Evolutionary conservation across 768 basidiomycete genomes (phyloP).

Genomic region (Mycena rosella): DNA sequence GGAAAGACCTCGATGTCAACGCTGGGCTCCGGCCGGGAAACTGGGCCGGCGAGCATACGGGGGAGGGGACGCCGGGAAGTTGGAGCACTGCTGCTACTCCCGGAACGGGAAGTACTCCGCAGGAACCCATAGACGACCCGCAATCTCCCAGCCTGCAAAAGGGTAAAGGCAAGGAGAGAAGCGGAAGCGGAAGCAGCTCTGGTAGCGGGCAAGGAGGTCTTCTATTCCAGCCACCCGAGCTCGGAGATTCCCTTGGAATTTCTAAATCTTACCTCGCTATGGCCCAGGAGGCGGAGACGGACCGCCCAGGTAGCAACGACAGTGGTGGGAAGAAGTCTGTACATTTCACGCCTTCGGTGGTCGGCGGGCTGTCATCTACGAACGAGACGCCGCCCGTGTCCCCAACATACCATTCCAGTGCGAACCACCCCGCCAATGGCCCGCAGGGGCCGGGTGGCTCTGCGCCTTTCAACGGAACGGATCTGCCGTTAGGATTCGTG

Average conservation of each 20-base stretch:
- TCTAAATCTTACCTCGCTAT: background rate
- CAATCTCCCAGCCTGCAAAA: conserved; percentile 29
- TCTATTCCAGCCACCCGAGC: conserved; percentile 28
- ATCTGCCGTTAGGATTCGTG: conserved; percentile 38
- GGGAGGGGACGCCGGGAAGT: conserved; percentile 71
- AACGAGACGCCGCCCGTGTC: conserved; percentile 30
- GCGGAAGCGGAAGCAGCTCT: conserved; percentile 47
- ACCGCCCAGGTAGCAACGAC: conserved; percentile 49
- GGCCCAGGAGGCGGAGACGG: conserved; percentile 1
- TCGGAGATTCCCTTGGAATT: background rate
- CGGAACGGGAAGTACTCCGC: conserved; percentile 33
- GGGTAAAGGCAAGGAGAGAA: conserved; percentile 42
- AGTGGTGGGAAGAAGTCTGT: conserved; percentile 55
- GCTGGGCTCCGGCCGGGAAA: conserved; percentile 37
- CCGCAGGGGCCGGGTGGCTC: conserved; percentile 8
- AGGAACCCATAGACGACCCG: conserved; percentile 31
- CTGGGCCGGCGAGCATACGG: conserved; percentile 40
- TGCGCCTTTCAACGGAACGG: conserved; percentile 1
- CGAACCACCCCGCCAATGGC: conserved; percentile 5
- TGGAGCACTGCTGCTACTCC: conserved; percentile 38
- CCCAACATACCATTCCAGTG: conserved; percentile 26
- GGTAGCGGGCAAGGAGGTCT: conserved; percentile 38
- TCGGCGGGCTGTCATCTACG: conserved; percentile 42
- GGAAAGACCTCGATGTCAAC: conserved; percentile 25
- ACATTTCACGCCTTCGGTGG: conserved; percentile 64